phyloP scores from a whole-genome alignment of 768 basidiomycete genomes.

The Tylopilus rubrobrunneus region DNA sequence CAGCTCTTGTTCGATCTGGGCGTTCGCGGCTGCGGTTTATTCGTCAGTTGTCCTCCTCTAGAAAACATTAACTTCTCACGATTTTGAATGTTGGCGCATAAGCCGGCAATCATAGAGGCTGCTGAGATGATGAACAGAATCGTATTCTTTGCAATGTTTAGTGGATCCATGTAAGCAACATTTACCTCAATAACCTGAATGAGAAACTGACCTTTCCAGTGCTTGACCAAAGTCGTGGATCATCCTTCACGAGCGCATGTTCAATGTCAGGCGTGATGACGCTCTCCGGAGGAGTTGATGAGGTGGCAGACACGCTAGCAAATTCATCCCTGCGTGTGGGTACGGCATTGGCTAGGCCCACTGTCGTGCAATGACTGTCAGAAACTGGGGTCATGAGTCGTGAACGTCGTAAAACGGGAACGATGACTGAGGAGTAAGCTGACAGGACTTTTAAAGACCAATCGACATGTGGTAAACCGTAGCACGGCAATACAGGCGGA shows the following conservation, averaged over 20 bases:
- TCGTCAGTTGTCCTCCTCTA: not conserved
- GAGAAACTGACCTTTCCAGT: constrained; percentile 46
- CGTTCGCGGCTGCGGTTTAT: constrained; percentile 53
- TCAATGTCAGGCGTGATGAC: constrained; percentile 32
- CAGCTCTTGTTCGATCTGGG: constrained; percentile 58
- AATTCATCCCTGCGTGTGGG: too few relatives aligned
- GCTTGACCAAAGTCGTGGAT: constrained; percentile 59
- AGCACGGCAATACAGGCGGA: too few relatives aligned
- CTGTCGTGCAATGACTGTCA: too few relatives aligned
- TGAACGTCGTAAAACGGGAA: too few relatives aligned
- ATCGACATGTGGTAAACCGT: too few relatives aligned
- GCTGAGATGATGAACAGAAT: constrained; percentile 24
- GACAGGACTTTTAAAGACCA: too few relatives aligned
- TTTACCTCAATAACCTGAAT: not conserved
- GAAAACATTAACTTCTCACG: constrained; percentile 13
- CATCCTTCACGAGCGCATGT: constrained; percentile 47
- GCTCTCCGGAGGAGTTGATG: not conserved
- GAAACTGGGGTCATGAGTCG: too few relatives aligned
- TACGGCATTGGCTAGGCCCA: too few relatives aligned
- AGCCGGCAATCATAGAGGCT: constrained; percentile 29
- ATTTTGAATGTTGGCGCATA: constrained; percentile 28
- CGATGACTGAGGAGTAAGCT: too few relatives aligned
- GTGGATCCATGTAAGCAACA: not conserved
- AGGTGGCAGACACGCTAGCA: too few relatives aligned
- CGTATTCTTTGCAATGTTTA: constrained; percentile 10